A percentile compares a stretch with the other conserved stretches of the same genome.
Evolutionary conservation across 257 asterid genomes (phyloP).

Genomic region (Cruciata laevipes): DNA sequence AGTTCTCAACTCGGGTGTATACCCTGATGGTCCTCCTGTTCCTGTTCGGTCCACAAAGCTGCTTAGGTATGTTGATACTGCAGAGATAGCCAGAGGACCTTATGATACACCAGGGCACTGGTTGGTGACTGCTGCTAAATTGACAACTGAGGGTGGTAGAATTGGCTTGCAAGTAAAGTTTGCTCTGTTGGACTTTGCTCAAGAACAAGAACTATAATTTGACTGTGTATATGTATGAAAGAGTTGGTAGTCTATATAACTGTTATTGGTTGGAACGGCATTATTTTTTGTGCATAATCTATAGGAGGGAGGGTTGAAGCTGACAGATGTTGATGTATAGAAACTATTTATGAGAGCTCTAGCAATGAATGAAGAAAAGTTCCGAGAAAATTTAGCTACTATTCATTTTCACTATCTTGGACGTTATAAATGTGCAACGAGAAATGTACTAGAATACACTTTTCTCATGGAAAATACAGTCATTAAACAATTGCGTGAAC

Average conservation of each 20-base stretch:
- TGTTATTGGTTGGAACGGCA: background rate
- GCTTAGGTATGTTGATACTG: constrained; percentile 62
- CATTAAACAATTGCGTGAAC: background rate
- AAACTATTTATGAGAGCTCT: constrained; percentile 4
- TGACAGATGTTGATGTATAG: background rate
- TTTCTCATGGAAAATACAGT: background rate
- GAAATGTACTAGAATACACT: too few relatives aligned
- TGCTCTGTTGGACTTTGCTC: constrained; percentile 70
- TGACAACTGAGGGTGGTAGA: constrained; percentile 73
- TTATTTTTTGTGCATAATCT: constrained; percentile 12
- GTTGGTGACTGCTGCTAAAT: constrained; percentile 90
- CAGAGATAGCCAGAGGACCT: constrained; percentile 82
- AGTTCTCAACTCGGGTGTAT: constrained; percentile 77
- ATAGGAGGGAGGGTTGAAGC: background rate
- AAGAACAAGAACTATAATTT: constrained; percentile 38
- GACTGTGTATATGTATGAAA: constrained; percentile 27
- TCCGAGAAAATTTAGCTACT: background rate
- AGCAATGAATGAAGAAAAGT: background rate
- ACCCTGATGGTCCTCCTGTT: constrained; percentile 90
- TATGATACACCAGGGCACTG: constrained; percentile 90
- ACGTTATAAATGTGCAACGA: background rate
- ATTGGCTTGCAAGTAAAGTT: constrained; percentile 91
- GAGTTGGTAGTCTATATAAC: background rate
- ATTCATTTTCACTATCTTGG: background rate
- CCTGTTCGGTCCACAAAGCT: constrained; percentile 68